Evolutionary conservation across 2,329 filamentous ascomycete genomes (phyloP).

Genomic region (Blastomyces parvus): DNA sequence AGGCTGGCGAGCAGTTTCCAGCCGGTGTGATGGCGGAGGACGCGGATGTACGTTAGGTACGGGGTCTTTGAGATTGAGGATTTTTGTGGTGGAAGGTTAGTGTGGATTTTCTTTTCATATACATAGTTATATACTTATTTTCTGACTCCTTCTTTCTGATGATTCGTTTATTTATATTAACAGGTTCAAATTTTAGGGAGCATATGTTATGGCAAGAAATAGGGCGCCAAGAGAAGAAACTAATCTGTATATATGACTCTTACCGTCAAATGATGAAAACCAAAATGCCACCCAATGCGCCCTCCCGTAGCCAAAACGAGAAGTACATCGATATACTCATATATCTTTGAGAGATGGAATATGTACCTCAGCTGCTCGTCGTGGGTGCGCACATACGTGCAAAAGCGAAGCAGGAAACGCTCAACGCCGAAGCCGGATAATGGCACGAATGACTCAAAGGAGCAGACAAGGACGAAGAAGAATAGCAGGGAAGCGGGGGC

Average conservation of each 20-base stretch:
- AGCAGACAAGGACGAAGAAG: conserved; percentile 6
- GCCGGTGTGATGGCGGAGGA: conserved; percentile 17
- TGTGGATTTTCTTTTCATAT: neutral
- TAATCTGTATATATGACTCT: neutral
- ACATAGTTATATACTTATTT: too few relatives aligned
- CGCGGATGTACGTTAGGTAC: conserved; percentile 23
- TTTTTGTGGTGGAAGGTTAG: neutral
- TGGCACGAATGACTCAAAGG: neutral
- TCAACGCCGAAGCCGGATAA: neutral
- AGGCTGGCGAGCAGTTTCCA: conserved; percentile 23
- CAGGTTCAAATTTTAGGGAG: neutral
- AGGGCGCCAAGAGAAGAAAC: neutral
- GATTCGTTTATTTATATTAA: neutral
- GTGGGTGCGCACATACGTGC: neutral
- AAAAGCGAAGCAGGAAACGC: neutral
- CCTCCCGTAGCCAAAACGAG: conserved; percentile 23
- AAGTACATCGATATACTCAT: conserved; percentile 26
- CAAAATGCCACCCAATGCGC: conserved; percentile 22
- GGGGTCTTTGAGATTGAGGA: conserved; percentile 14
- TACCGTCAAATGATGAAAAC: conserved; percentile 25
- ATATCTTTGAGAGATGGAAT: conserved; percentile 25
- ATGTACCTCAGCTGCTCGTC: conserved; percentile 15
- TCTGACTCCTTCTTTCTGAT: neutral
- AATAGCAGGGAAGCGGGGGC: conserved; percentile 15
- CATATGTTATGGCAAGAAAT: neutral